Evolutionary conservation across 805 yeast genomes (phyloP).

Genomic region (Blastobotrys robertii): DNA sequence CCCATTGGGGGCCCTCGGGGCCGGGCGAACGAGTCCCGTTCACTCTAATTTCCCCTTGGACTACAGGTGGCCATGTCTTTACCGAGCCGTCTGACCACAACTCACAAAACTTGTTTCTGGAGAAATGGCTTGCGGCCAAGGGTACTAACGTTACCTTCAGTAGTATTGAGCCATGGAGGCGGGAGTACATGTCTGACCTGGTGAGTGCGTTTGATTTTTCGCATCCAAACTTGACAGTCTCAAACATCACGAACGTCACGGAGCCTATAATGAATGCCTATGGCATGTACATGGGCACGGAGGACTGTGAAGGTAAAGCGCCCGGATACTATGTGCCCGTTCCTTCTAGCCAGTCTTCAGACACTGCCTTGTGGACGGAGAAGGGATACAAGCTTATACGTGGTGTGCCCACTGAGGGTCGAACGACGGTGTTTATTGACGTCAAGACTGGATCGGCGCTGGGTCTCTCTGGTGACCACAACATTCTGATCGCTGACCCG

Average conservation of each 20-base stretch:
- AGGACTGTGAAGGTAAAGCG: slow-evolving; percentile 5
- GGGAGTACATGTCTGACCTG: slow-evolving; percentile 18
- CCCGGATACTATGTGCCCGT: neutral
- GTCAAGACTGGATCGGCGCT: neutral
- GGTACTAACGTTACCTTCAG: slow-evolving; percentile 7
- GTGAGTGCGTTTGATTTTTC: slow-evolving; percentile 16
- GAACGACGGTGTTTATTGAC: slow-evolving; percentile 10
- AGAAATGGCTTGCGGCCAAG: slow-evolving; percentile 15
- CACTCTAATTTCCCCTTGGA: slow-evolving; percentile 18
- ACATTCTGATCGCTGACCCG: neutral
- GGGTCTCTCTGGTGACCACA: neutral
- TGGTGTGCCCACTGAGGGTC: slow-evolving; percentile 20
- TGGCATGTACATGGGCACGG: slow-evolving; percentile 2
- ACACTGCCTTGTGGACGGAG: slow-evolving; percentile 13
- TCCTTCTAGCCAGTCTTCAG: slow-evolving; percentile 9
- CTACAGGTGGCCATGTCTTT: slow-evolving; percentile 19
- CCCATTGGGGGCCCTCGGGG: too few species aligned
- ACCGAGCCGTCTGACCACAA: slow-evolving; percentile 20
- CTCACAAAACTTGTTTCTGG: slow-evolving; percentile 19
- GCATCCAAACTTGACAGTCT: slow-evolving; percentile 11
- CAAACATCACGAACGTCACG: slow-evolving; percentile 7
- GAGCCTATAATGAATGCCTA: slow-evolving; percentile 8
- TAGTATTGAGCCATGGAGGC: slow-evolving; percentile 16
- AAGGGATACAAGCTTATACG: slow-evolving; percentile 15
- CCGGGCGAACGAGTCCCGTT: slow-evolving; percentile 13